These are phyloP conservation scores for Dentipellis fragilis DNA, from an alignment of 768 basidiomycete genomes.

Conservation along the genomic window DNA sequence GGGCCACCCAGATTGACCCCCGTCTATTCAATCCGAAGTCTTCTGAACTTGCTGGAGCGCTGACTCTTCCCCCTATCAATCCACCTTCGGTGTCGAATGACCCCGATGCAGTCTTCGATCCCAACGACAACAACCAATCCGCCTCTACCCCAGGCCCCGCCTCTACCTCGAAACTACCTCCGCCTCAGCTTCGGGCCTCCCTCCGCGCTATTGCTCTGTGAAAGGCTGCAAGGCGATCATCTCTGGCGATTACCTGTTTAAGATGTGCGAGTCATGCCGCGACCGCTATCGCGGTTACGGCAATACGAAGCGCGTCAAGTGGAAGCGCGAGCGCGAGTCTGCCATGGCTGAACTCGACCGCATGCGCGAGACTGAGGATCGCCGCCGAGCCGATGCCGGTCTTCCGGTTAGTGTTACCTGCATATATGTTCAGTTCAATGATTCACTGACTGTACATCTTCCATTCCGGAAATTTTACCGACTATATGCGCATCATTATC, in stretches of 20 bases:
- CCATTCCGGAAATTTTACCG: neutral
- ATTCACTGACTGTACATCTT: neutral
- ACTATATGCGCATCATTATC: neutral
- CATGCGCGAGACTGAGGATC: constrained; percentile 29
- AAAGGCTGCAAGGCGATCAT: constrained; percentile 44
- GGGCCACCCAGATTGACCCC: constrained; percentile 21
- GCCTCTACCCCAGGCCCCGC: constrained; percentile 1
- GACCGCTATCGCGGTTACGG: constrained; percentile 41
- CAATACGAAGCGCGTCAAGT: constrained; percentile 43
- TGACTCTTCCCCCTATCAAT: constrained; percentile 26
- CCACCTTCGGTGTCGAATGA: neutral
- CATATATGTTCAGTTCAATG: neutral
- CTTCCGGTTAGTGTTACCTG: constrained; percentile 26
- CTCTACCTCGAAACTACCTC: neutral
- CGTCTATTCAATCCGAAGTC: constrained; percentile 24
- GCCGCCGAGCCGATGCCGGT: constrained; percentile 23
- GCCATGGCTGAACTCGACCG: constrained; percentile 31
- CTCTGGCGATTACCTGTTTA: constrained; percentile 23
- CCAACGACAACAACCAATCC: neutral
- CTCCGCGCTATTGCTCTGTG: constrained; percentile 37
- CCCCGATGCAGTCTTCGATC: neutral
- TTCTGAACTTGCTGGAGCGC: constrained; percentile 40
- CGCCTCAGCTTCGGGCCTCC: constrained; percentile 5
- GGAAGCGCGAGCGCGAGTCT: constrained; percentile 36
- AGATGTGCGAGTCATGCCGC: constrained; percentile 28